Evolutionary conservation across 2,329 filamentous ascomycete species (phyloP).

Genomic region (Tolypocladium paradoxum): DNA sequence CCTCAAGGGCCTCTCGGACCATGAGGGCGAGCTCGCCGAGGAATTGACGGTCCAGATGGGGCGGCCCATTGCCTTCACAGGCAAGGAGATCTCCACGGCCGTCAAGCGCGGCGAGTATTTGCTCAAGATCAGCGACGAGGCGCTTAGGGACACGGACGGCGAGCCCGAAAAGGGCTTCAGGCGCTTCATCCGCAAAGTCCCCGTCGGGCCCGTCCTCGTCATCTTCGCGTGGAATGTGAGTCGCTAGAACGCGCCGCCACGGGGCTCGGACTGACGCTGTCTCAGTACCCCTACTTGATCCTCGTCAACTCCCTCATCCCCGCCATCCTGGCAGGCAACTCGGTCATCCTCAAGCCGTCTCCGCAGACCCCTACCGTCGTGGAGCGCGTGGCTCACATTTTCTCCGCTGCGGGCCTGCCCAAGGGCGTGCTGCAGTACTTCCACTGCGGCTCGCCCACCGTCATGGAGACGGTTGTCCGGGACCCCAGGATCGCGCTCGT

Average conservation of each 20-base stretch:
- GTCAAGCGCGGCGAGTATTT: constrained; percentile 79
- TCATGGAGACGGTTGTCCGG: constrained; percentile 69
- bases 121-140: constrained; percentile 70
- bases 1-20: constrained; percentile 56
- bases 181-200: constrained; percentile 79
- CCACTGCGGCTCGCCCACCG: constrained; percentile 69
- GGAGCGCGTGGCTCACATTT: constrained; percentile 70
- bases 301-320: constrained; percentile 88
- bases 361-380: constrained; percentile 89
- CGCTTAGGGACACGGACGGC: constrained; percentile 68
- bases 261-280: constrained; percentile 2
- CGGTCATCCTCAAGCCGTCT: constrained; percentile 87
- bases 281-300: constrained; percentile 85
- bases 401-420: constrained; percentile 71
- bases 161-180: constrained; percentile 82
- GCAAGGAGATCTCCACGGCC: constrained; percentile 74
- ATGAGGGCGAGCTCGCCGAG: constrained; percentile 68
- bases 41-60: constrained; percentile 95
- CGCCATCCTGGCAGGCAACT: constrained; percentile 81
- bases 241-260: constrained; percentile 3
- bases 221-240: constrained; percentile 95
- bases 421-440: constrained; percentile 82
- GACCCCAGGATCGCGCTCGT: constrained; percentile 69
- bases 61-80: constrained; percentile 77
- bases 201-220: constrained; percentile 77